phyloP scores from a whole-genome alignment of 2,329 filamentous ascomycete genomes.

The Dothideomycetidae sp. region DNA sequence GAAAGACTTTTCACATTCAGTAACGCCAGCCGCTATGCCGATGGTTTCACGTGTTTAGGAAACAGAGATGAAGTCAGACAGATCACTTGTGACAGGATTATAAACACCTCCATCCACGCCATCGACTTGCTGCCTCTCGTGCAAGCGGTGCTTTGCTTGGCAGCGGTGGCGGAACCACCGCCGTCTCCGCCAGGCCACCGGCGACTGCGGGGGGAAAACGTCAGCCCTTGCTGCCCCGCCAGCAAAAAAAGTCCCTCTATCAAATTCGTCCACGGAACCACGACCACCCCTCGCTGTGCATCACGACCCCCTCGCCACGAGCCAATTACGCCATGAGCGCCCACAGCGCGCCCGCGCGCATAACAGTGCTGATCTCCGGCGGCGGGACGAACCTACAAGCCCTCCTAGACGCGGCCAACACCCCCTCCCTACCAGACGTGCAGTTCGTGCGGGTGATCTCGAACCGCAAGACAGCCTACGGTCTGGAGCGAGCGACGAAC shows the following conservation, averaged over 20 bases:
- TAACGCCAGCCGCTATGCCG: no score
- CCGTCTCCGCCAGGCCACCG: not conserved
- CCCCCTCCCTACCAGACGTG: constrained; percentile 34
- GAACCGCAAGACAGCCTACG: constrained; percentile 50
- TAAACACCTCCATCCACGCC: no score
- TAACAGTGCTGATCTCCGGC: constrained; percentile 44
- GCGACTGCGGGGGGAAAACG: no score
- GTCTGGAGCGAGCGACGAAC: constrained; percentile 44
- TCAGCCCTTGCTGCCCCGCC: not conserved
- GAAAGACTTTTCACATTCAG: no score
- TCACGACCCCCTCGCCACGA: not conserved
- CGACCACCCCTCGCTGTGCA: no score
- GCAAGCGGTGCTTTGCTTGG: not conserved
- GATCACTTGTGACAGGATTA: no score
- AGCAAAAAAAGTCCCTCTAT: no score
- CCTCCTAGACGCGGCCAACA: constrained; percentile 45
- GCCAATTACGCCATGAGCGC: constrained; percentile 1
- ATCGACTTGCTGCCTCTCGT: not conserved
- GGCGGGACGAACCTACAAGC: constrained; percentile 69
- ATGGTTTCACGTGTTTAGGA: no score
- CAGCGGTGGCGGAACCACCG: not conserved
- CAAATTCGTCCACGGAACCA: no score
- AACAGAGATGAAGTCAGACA: no score
- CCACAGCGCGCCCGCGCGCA: constrained; percentile 12
- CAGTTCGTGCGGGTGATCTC: constrained; percentile 50